Conservation (phyloP, 192 early-diverging fungal species). For the Tieghemiomyces parasiticus region DNA sequence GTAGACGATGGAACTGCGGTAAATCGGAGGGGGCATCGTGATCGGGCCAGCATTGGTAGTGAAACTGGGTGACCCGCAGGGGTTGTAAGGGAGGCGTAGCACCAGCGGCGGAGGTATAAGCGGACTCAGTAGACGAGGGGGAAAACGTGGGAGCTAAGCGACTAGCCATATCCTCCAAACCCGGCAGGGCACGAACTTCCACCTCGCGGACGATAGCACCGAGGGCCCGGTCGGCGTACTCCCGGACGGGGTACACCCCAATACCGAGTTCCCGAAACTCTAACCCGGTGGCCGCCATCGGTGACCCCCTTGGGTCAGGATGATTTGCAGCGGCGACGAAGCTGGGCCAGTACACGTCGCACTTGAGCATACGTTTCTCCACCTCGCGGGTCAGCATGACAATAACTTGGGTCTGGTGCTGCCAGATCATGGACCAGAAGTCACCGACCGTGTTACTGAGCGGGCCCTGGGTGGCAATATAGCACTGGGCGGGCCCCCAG, state of each 20-base stretch:
- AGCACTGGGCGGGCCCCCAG: slow-evolving; percentile 32
- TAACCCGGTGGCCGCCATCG: background rate
- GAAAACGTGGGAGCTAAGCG: too few species aligned
- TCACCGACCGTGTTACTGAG: slow-evolving; percentile 51
- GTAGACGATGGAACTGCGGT: slow-evolving; percentile 10
- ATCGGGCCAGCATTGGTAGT: slow-evolving; percentile 75
- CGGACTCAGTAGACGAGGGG: slow-evolving; percentile 34
- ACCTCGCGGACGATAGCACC: slow-evolving; percentile 21
- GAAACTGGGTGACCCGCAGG: slow-evolving; percentile 45
- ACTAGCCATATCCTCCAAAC: too few species aligned
- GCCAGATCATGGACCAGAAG: slow-evolving; percentile 87
- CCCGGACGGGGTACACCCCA: slow-evolving; percentile 38
- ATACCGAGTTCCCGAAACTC: slow-evolving; percentile 19
- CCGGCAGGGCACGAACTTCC: slow-evolving; percentile 42
- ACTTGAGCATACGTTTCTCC: slow-evolving; percentile 57
- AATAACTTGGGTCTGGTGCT: slow-evolving; percentile 57
- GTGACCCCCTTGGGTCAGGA: background rate
- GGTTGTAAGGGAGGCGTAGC: slow-evolving; percentile 11
- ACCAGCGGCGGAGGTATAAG: slow-evolving; percentile 17
- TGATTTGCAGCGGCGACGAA: background rate
- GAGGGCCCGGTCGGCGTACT: slow-evolving; percentile 35
- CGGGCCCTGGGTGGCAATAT: slow-evolving; percentile 87
- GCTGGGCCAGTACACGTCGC: slow-evolving; percentile 76
- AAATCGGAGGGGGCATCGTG: slow-evolving; percentile 49
- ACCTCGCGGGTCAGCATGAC: slow-evolving; percentile 81